Percentiles rank a stretch among this genome's conserved stretches.
Evolutionary conservation across 495 filamentous ascomycete species (phyloP).

Genomic region (Halenospora varia): DNA sequence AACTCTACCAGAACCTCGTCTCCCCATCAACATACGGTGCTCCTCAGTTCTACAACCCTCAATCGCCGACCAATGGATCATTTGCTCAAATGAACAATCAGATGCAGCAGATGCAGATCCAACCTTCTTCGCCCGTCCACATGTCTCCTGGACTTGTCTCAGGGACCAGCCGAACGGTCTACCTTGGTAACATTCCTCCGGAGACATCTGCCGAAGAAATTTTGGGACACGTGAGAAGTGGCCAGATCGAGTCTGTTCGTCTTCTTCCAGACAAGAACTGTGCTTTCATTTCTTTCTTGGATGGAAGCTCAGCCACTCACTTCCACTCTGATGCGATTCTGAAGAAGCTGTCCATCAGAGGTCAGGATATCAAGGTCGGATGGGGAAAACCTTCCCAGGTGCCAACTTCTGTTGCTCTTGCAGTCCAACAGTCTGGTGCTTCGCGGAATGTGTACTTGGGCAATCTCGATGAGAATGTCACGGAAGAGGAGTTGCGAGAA

Average conservation of each 20-base stretch:
- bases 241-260: slow-evolving; percentile 96
- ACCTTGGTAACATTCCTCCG: slow-evolving; percentile 94
- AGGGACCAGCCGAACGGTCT: slow-evolving; percentile 92
- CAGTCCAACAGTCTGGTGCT: slow-evolving; percentile 94
- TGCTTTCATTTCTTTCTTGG: slow-evolving; percentile 97
- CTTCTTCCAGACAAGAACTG: slow-evolving; percentile 98
- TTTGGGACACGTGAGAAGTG: slow-evolving; percentile 91
- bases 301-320: slow-evolving; percentile 93
- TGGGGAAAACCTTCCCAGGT: slow-evolving; percentile 99
- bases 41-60: slow-evolving; percentile 72
- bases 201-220: slow-evolving; percentile 99
- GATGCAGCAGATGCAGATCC: slow-evolving; percentile 45
- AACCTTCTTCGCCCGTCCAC: slow-evolving; percentile 63
- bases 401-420: slow-evolving; percentile 90
- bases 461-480: slow-evolving; percentile 84
- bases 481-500: slow-evolving; percentile 89
- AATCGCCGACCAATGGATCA: slow-evolving; percentile 73
- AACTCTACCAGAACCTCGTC: slow-evolving; percentile 72
- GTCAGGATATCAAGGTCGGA: slow-evolving; percentile 98
- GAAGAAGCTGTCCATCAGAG: slow-evolving; percentile 97
- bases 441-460: slow-evolving; percentile 98
- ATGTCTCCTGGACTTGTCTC: slow-evolving; percentile 75
- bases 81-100: slow-evolving; percentile 61
- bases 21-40: slow-evolving; percentile 70
- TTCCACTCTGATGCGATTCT: slow-evolving; percentile 99